Evolutionary conservation across 768 basidiomycete species (phyloP).

Genomic region (Lactarius akahatsu): DNA sequence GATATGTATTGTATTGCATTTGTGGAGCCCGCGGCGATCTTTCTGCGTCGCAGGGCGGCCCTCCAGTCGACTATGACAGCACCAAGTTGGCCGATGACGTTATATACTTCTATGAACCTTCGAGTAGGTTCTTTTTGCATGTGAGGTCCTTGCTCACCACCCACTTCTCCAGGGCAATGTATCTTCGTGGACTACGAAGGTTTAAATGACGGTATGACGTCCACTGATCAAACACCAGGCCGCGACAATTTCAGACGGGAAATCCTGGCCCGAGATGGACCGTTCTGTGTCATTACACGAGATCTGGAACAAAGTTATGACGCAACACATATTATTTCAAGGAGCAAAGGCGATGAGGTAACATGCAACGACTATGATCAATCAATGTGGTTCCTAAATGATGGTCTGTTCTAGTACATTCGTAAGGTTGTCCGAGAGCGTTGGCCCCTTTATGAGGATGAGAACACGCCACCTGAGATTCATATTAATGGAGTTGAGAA

Average conservation of each 20-base stretch:
- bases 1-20: conserved; percentile 6
- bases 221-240: not conserved
- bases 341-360: not conserved
- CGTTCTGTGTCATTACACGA: not conserved
- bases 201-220: not conserved
- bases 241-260: not conserved
- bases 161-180: not conserved
- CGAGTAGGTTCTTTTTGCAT: too few relatives aligned
- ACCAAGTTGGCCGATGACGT: too few relatives aligned
- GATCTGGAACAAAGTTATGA: not conserved
- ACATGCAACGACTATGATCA: not conserved
- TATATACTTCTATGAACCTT: too few relatives aligned
- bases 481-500: not conserved
- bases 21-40: not conserved
- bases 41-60: too few relatives aligned
- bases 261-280: not conserved
- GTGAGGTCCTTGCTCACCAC: too few relatives aligned
- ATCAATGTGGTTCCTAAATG: not conserved
- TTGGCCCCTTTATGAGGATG: too few relatives aligned
- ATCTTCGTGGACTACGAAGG: not conserved
- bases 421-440: not conserved
- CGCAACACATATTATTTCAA: not conserved
- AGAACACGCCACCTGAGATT: too few relatives aligned
- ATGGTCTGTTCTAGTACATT: not conserved
- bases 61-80: too few relatives aligned